Base-by-base conservation (phyloP, 2,329 filamentous ascomycete species). In the Cephalotrichum gorgonifer region DNA sequence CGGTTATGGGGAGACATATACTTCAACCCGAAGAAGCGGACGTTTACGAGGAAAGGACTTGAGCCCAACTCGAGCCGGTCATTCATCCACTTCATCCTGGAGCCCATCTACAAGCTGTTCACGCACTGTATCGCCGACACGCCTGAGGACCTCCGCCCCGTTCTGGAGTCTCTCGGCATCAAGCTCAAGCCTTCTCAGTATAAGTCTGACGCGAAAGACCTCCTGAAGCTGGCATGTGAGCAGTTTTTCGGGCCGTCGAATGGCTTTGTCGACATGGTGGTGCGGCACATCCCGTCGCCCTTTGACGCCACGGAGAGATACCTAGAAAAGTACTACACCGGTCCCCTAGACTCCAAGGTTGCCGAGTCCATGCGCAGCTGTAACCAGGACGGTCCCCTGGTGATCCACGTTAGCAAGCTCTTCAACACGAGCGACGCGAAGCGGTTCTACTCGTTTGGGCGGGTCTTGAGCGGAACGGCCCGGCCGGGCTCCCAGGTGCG, bases 51-150 rank as follows among this genome's bases (percentile, higher is more conserved):
- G 54, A 97, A 95, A 63, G 79, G 83, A 0, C 69, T 86, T 22
- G 91, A 97, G 59, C 83, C 91, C 54, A 74, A 78, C 12, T 82
- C 90, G 5, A 87, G 85, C 64, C 77, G 93, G 50, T 87, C 88
- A 1, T 98, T 98, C 63, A 86, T 97, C 50, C 84, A 95, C 65
- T 98, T 97, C 63, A 78, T 98, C 26, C 73, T 98, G 44, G 93
- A 98, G 63, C 93, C 93, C 17, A 89, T 98, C 56, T 98, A 98
- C 76, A 98, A 98, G 67, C 76, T 98, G 39, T 97, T 91, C 64
- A 91, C 89, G 15, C 88, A 96, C 63, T 94, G 90, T 4, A 88
- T 98, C 60, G 94, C 89, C 61, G 86, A 94, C 62, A 91, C 83
- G 58, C 86, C 91, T 0, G 83, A 88, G 49, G 86, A 95, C 57